phyloP scores from a whole-genome alignment of 345 rosid genomes.

The Syzygium grande region DNA sequence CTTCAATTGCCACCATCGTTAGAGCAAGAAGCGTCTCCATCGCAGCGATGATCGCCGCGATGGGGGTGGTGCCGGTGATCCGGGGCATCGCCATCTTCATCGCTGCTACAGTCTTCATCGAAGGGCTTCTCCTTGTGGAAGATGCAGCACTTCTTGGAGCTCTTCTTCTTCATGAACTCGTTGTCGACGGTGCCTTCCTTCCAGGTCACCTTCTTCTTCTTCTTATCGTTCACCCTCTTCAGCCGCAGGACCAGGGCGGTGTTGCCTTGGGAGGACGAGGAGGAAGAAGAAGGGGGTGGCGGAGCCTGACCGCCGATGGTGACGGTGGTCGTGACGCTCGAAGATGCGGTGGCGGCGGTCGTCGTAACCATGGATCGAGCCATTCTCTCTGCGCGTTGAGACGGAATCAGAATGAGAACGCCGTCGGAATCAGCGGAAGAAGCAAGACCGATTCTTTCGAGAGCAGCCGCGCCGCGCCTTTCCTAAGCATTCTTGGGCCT shows the following conservation, averaged over 20 bases:
- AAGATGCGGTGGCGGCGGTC: conserved; percentile 13
- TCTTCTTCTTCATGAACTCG: conserved; percentile 93
- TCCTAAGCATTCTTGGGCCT: neutral
- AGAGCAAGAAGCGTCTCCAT: conserved; percentile 5
- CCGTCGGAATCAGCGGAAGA: neutral
- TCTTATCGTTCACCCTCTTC: conserved; percentile 47
- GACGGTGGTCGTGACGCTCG: conserved; percentile 37
- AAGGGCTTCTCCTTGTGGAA: conserved; percentile 92
- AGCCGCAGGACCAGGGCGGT: conserved; percentile 43
- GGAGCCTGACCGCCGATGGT: conserved; percentile 26
- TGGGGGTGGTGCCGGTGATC: conserved; percentile 12
- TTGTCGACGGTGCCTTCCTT: conserved; percentile 93
- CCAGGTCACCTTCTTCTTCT: conserved; percentile 95
- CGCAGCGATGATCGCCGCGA: conserved; percentile 5
- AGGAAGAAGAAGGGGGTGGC: conserved; percentile 6
- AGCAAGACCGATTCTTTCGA: neutral
- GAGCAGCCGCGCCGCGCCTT: neutral
- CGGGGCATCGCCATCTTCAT: conserved; percentile 36
- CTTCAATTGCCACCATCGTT: conserved; percentile 2
- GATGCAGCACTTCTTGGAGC: conserved; percentile 96
- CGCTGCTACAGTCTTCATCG: conserved; percentile 84
- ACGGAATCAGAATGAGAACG: neutral
- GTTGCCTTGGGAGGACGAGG: conserved; percentile 17
- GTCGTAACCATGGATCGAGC: conserved; percentile 20
- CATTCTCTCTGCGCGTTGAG: conserved; percentile 1